Conservation (phyloP, 1,284 basidiomycete species). For the Malassezia globosa region DNA sequence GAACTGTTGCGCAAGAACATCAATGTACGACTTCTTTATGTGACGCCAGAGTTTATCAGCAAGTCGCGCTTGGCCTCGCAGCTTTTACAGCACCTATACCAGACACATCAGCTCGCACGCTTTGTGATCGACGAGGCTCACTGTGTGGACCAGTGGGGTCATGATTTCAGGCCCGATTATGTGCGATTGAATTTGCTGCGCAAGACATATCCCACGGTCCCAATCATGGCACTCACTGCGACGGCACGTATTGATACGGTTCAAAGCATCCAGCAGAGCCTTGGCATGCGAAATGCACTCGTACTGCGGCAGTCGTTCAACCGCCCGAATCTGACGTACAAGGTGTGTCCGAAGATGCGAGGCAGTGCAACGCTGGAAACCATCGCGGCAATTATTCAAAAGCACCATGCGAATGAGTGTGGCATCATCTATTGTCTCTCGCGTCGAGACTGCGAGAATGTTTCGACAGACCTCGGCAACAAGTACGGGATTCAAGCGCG, state of each 20-base stretch:
- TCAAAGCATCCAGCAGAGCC: slow-evolving; percentile 63
- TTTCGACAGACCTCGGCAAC: slow-evolving; percentile 59
- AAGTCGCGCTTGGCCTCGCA: slow-evolving; percentile 56
- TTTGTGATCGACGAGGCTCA: slow-evolving; percentile 97
- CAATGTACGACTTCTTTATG: slow-evolving; percentile 60
- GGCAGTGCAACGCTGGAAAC: slow-evolving; percentile 54
- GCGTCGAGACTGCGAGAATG: slow-evolving; percentile 63
- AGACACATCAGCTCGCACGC: slow-evolving; percentile 58
- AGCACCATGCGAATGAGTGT: slow-evolving; percentile 55
- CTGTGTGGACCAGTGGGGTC: slow-evolving; percentile 72
- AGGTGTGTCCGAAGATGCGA: slow-evolving; percentile 56
- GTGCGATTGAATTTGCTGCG: slow-evolving; percentile 59
- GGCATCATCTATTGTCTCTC: slow-evolving; percentile 80
- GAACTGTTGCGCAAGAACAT: slow-evolving; percentile 50
- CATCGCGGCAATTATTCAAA: slow-evolving; percentile 64
- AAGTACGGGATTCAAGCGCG: slow-evolving; percentile 57
- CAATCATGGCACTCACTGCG: slow-evolving; percentile 91
- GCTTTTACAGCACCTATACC: slow-evolving; percentile 57
- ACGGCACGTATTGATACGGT: slow-evolving; percentile 72
- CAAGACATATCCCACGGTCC: slow-evolving; percentile 62
- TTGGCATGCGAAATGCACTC: slow-evolving; percentile 54
- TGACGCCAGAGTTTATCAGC: slow-evolving; percentile 72
- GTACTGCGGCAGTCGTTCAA: slow-evolving; percentile 71
- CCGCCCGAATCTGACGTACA: slow-evolving; percentile 69
- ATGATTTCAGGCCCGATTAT: slow-evolving; percentile 60